Conservation (phyloP, 2,329 filamentous ascomycete species). For the Tolypocladium pustulatum region DNA sequence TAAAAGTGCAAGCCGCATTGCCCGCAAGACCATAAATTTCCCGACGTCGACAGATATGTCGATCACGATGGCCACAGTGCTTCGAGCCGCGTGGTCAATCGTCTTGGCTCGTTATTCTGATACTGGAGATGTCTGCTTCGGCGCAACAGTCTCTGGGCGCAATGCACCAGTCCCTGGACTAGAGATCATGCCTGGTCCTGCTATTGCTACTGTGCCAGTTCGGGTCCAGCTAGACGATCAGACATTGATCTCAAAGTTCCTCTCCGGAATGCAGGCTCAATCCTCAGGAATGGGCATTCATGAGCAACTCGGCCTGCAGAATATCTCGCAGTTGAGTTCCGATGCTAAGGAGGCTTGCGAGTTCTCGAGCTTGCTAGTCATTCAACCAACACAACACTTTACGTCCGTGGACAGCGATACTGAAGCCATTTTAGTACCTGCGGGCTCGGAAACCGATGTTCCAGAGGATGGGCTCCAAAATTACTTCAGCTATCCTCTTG, state of each 20-base stretch:
- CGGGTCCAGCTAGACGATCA: constrained; percentile 2
- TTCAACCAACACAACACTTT: constrained; percentile 2
- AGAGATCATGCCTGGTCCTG: not conserved
- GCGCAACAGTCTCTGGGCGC: not conserved
- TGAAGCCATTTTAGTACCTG: not conserved
- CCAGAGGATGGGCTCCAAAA: not conserved
- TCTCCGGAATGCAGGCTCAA: constrained; percentile 8
- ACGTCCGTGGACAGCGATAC: not conserved
- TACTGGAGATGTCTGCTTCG: not conserved
- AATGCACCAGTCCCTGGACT: not conserved
- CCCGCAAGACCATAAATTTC: constrained; percentile 7
- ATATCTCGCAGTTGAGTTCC: constrained; percentile 4
- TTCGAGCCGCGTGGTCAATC: not conserved
- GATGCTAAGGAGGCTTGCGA: constrained; percentile 6
- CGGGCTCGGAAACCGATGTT: not conserved
- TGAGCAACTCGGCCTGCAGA: constrained; percentile 7
- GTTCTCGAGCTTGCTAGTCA: constrained; percentile 6
- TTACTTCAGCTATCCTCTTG: not conserved
- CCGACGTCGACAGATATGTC: not conserved
- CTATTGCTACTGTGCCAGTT: constrained; percentile 5
- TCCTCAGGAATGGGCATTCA: constrained; percentile 6
- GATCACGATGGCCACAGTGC: not conserved
- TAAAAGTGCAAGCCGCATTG: not conserved
- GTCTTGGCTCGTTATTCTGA: not conserved
- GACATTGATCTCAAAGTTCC: constrained; percentile 5